These are phyloP conservation scores for Malbranchea zuffiana DNA, from an alignment of 2,329 filamentous ascomycete species.

Conservation along the genomic window DNA sequence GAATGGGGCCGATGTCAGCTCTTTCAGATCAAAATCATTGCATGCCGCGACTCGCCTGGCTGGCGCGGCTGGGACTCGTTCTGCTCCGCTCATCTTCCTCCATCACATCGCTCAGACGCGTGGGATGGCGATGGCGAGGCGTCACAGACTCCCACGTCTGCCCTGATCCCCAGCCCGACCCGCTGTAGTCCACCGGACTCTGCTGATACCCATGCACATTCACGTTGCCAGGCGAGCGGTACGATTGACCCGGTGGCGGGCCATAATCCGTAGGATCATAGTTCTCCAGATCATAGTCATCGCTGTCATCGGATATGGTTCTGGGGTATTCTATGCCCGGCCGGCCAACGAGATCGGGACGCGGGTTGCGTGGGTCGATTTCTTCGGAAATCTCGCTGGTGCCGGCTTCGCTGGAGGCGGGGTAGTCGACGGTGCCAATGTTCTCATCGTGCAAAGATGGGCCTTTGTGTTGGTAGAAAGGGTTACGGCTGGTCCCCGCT, in stretches of 20 bases:
- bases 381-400: slow-evolving; percentile 59
- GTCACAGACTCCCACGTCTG: slow-evolving; percentile 66
- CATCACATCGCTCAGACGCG: slow-evolving; percentile 75
- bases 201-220: slow-evolving; percentile 20
- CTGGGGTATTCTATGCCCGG: slow-evolving; percentile 47
- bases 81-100: slow-evolving; percentile 70
- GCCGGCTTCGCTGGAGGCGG: slow-evolving; percentile 30
- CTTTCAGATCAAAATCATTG: slow-evolving; percentile 2
- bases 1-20: too few relatives aligned
- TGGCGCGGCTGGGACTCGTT: slow-evolving; percentile 57
- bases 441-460: slow-evolving; percentile 20
- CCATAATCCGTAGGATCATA: slow-evolving; percentile 39
- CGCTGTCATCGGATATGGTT: slow-evolving; percentile 39
- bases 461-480: slow-evolving; percentile 33
- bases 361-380: slow-evolving; percentile 48
- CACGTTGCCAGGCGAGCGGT: slow-evolving; percentile 22
- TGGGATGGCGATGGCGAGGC: slow-evolving; percentile 70
- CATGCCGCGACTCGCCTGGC: slow-evolving; percentile 41
- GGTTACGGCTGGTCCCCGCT: slow-evolving; percentile 19
- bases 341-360: slow-evolving; percentile 50
- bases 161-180: slow-evolving; percentile 53
- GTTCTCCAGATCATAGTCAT: slow-evolving; percentile 45
- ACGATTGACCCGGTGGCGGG: slow-evolving; percentile 35
- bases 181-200: slow-evolving; percentile 51
- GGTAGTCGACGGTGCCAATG: neutral